phyloP scores from a whole-genome alignment of 2,329 filamentous ascomycete species.

The Coleophoma eucalyptorum region DNA sequence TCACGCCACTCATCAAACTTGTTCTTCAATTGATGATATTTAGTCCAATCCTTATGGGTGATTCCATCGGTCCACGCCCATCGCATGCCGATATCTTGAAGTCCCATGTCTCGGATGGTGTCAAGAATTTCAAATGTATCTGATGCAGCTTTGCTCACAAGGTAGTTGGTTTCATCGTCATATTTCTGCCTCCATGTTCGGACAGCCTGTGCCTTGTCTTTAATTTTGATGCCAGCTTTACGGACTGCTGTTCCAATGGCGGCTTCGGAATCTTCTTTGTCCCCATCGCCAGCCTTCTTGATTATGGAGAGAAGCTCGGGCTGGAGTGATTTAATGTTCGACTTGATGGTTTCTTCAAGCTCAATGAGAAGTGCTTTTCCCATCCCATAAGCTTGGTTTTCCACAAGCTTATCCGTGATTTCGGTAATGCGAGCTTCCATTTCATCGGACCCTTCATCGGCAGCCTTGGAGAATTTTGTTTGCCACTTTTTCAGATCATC shows the following conservation, averaged over 20 bases:
- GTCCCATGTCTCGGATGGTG: conserved; percentile 62
- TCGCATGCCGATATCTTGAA: conserved; percentile 68
- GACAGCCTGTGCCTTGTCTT: conserved; percentile 60
- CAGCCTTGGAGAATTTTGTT: conserved; percentile 79
- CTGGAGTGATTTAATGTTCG: conserved; percentile 64
- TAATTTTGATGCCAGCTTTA: conserved; percentile 55
- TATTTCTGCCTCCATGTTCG: conserved; percentile 59
- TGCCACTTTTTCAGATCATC: conserved; percentile 84
- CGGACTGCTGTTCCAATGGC: conserved; percentile 50
- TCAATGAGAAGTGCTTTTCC: conserved; percentile 65
- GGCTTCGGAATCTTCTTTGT: conserved; percentile 47
- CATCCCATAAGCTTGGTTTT: conserved; percentile 59
- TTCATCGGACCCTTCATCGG: conserved; percentile 76
- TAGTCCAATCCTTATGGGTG: conserved; percentile 95
- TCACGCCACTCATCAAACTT: conserved; percentile 81
- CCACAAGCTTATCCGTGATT: conserved; percentile 67
- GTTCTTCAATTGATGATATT: conserved; percentile 83
- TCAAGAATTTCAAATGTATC: conserved; percentile 67
- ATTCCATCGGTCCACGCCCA: conserved; percentile 97
- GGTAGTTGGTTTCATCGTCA: conserved; percentile 50
- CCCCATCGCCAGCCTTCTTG: conserved; percentile 48
- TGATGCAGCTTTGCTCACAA: conserved; percentile 54
- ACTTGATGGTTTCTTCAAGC: conserved; percentile 63
- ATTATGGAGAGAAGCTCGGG: conserved; percentile 62
- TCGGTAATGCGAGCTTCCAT: conserved; percentile 60